A percentile compares a stretch with the other conserved stretches of the same genome.
These are phyloP conservation scores for Sonneratia caseolaris DNA, from an alignment of 345 rosid genomes.

Conservation along the genomic window DNA sequence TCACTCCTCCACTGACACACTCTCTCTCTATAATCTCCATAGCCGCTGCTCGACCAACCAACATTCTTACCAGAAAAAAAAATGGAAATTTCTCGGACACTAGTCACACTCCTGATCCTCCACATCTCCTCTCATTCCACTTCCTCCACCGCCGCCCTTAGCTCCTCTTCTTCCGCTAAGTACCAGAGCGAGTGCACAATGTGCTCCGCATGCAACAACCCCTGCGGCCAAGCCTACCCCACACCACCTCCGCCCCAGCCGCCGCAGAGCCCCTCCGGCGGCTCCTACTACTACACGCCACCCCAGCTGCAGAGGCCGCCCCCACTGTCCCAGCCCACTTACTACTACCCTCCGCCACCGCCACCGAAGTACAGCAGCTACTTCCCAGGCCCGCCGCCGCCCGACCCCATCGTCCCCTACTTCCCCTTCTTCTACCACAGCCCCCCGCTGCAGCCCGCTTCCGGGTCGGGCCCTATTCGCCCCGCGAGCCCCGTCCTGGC, in stretches of 20 bases:
- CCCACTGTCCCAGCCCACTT: slow-evolving; percentile 12
- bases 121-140: slow-evolving; percentile 10
- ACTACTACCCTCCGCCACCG: slow-evolving; percentile 12
- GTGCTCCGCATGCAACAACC: slow-evolving; percentile 76
- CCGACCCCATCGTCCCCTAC: slow-evolving; percentile 97
- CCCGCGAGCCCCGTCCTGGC: neutral
- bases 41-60: neutral
- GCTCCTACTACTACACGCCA: slow-evolving; percentile 52
- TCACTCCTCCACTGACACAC: slow-evolving; percentile 2
- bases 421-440: slow-evolving; percentile 73
- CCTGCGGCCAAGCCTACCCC: slow-evolving; percentile 35
- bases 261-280: slow-evolving; percentile 37
- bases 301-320: slow-evolving; percentile 52
- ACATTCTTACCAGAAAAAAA: neutral
- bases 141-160: slow-evolving; percentile 11
- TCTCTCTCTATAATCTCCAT: neutral
- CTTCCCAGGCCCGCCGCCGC: slow-evolving; percentile 68
- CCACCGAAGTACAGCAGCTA: slow-evolving; percentile 38
- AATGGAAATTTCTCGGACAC: neutral
- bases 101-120: slow-evolving; percentile 6
- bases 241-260: slow-evolving; percentile 63
- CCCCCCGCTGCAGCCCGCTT: slow-evolving; percentile 39
- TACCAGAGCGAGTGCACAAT: slow-evolving; percentile 71
- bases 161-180: slow-evolving; percentile 23
- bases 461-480: neutral